These are phyloP conservation scores for Ceratocystis eucalypticola DNA, from an alignment of 2,329 filamentous ascomycete species.

Conservation along the genomic window DNA sequence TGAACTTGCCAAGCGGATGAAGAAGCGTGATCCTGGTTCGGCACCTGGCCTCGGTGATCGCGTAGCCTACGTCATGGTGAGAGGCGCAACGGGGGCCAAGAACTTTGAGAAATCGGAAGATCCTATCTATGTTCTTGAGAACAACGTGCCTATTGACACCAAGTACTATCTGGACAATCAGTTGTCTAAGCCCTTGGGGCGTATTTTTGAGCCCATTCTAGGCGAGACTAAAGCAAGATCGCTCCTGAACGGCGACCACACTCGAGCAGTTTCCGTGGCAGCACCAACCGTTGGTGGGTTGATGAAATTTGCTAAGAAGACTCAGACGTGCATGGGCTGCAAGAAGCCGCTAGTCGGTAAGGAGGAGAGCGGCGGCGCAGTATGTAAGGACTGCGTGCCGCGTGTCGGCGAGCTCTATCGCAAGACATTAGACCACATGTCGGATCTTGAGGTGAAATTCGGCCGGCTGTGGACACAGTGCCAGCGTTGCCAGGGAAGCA, in stretches of 20 bases:
- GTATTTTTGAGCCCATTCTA: slow-evolving; percentile 96
- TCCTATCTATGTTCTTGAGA: slow-evolving; percentile 89
- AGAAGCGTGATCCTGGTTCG: slow-evolving; percentile 88
- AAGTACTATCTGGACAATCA: slow-evolving; percentile 99
- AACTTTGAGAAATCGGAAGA: slow-evolving; percentile 97
- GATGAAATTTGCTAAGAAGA: slow-evolving; percentile 98
- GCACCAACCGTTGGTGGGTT: slow-evolving; percentile 82
- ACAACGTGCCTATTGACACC: slow-evolving; percentile 96
- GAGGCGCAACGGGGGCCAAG: slow-evolving; percentile 75
- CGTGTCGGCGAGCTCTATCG: slow-evolving; percentile 87
- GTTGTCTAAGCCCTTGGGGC: slow-evolving; percentile 79
- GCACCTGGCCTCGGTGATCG: slow-evolving; percentile 87
- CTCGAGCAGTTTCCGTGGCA: slow-evolving; percentile 82
- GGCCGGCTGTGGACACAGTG: slow-evolving; percentile 94
- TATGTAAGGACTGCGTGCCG: slow-evolving; percentile 73
- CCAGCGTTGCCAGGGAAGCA: slow-evolving; percentile 90
- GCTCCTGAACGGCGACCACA: slow-evolving; percentile 83
- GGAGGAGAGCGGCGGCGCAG: slow-evolving; percentile 68
- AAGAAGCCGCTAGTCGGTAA: slow-evolving; percentile 83
- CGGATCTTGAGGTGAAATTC: slow-evolving; percentile 86
- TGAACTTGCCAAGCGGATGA: slow-evolving; percentile 90
- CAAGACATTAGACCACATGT: slow-evolving; percentile 74
- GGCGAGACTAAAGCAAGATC: slow-evolving; percentile 83
- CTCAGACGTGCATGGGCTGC: slow-evolving; percentile 95
- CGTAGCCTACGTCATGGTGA: slow-evolving; percentile 96